Conservation (phyloP, 169 alveolate genomes). For the Plasmodium ovale region DNA sequence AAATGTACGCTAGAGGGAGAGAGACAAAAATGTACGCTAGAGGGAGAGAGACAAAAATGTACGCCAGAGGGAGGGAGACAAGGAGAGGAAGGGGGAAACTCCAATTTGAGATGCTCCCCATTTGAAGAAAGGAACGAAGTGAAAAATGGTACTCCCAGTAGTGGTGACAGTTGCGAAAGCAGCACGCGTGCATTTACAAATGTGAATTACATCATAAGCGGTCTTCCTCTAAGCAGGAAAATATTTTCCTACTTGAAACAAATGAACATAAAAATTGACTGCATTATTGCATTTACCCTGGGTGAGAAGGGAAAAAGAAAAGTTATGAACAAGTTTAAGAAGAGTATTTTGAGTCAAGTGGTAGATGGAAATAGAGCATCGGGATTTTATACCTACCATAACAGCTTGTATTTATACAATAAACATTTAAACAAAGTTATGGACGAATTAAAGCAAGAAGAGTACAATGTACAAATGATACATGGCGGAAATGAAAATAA, state of each 20-base stretch:
- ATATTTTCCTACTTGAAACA: slow-evolving; percentile 20
- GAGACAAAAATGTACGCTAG: not conserved
- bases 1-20: not conserved
- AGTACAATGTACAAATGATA: not conserved
- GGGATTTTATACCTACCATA: not conserved
- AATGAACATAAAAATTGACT: slow-evolving; percentile 31
- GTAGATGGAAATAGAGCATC: not conserved
- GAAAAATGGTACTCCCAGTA: not conserved
- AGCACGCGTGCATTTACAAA: not conserved
- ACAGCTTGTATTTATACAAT: slow-evolving; percentile 22
- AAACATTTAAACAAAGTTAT: slow-evolving; percentile 19
- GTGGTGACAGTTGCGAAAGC: not conserved
- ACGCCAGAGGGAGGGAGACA: not conserved
- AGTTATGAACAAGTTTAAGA: not conserved
- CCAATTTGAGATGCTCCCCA: not conserved
- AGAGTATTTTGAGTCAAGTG: not conserved
- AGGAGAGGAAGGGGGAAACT: not conserved
- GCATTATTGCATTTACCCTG: slow-evolving; percentile 25
- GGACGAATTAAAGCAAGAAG: slow-evolving; percentile 11
- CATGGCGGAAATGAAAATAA: not conserved
- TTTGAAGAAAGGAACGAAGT: not conserved
- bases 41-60: not conserved
- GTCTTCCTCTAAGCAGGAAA: slow-evolving; percentile 35
- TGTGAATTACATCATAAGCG: slow-evolving; percentile 20
- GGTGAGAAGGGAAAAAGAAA: not conserved